Conservation (phyloP, 257 asterid species). For the Solanum ossicruentum region DNA sequence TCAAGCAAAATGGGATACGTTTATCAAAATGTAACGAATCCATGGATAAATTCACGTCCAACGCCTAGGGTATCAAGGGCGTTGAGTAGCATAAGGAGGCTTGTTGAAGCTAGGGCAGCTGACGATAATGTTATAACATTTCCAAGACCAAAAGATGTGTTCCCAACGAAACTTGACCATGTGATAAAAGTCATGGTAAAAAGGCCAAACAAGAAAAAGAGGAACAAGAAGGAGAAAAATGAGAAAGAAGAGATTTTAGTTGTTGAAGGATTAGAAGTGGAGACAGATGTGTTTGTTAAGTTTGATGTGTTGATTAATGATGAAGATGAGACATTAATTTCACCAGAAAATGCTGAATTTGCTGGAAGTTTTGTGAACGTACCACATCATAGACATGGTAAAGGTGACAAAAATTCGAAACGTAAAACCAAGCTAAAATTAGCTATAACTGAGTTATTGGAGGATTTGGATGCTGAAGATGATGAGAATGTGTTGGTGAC, state of each 20-base stretch:
- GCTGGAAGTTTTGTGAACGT: constrained; percentile 64
- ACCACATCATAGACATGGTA: constrained; percentile 45
- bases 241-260: constrained; percentile 40
- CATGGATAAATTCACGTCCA: constrained; percentile 50
- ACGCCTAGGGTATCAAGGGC: constrained; percentile 32
- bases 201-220: constrained; percentile 42
- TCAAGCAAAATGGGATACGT: constrained; percentile 37
- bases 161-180: constrained; percentile 44
- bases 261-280: constrained; percentile 40
- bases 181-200: constrained; percentile 35
- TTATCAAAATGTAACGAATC: constrained; percentile 41
- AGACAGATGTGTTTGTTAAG: constrained; percentile 32
- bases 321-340: constrained; percentile 28
- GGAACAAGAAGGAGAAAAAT: constrained; percentile 39
- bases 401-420: constrained; percentile 13
- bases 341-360: constrained; percentile 41
- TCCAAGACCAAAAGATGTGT: constrained; percentile 4
- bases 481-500: constrained; percentile 57
- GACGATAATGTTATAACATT: constrained; percentile 1
- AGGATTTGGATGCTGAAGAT: constrained; percentile 53
- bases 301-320: constrained; percentile 57
- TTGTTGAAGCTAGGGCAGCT: constrained; percentile 37
- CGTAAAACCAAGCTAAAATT: constrained; percentile 37
- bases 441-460: constrained; percentile 43
- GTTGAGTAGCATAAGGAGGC: constrained; percentile 27